Evolutionary conservation across 1,284 basidiomycete genomes (phyloP).

Genomic region (Psilocybe mexicana): DNA sequence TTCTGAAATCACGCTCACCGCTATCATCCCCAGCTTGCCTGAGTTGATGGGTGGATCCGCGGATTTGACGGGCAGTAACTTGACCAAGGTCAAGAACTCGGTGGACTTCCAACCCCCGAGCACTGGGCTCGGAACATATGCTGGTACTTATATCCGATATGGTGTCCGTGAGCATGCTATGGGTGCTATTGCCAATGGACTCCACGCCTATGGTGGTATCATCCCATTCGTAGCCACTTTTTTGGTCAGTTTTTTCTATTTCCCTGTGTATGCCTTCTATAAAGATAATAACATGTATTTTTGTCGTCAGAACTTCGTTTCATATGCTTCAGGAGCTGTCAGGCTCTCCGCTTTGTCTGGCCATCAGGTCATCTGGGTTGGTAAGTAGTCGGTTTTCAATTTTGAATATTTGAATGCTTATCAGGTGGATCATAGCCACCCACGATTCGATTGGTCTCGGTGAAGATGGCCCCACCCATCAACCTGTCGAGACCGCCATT

Average conservation of each 20-base stretch:
- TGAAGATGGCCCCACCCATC: slow-evolving; percentile 96
- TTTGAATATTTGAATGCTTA: background rate
- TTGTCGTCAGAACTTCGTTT: slow-evolving; percentile 80
- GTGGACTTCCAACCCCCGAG: slow-evolving; percentile 92
- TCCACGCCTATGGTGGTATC: slow-evolving; percentile 83
- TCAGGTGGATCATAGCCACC: slow-evolving; percentile 51
- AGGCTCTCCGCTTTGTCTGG: slow-evolving; percentile 88
- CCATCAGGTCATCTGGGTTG: slow-evolving; percentile 92
- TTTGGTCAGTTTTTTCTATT: slow-evolving; percentile 52
- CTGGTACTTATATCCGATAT: slow-evolving; percentile 91
- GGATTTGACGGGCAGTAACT: slow-evolving; percentile 90
- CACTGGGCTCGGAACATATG: slow-evolving; percentile 82
- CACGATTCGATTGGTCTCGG: slow-evolving; percentile 92
- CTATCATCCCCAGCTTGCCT: slow-evolving; percentile 74
- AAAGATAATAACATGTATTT: background rate
- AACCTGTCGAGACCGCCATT: slow-evolving; percentile 88
- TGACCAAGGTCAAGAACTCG: slow-evolving; percentile 82
- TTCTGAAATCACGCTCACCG: slow-evolving; percentile 86
- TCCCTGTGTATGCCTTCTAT: slow-evolving; percentile 15
- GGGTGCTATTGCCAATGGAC: slow-evolving; percentile 93
- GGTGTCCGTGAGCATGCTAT: slow-evolving; percentile 98
- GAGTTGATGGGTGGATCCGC: slow-evolving; percentile 91
- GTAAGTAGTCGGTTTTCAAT: slow-evolving; percentile 51
- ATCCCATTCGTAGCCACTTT: slow-evolving; percentile 89
- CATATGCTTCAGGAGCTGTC: slow-evolving; percentile 91